Evolutionary conservation across 352 stramenopile genomes (phyloP).

Genomic region (Pythium angustatum): DNA sequence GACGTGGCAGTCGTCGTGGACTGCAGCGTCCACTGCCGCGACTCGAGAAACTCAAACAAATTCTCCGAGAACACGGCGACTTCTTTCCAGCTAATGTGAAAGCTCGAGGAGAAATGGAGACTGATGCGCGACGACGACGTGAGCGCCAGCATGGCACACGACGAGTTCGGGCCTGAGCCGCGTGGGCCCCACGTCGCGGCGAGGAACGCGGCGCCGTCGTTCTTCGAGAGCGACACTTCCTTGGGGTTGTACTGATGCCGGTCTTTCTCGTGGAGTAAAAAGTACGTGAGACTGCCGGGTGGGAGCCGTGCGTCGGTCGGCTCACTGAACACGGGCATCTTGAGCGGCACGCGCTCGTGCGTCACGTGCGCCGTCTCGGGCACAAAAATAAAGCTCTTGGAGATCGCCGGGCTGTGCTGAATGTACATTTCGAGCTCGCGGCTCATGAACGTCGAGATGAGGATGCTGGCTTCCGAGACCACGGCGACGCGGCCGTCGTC

Average conservation of each 20-base stretch:
- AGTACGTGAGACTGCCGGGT: conserved; percentile 48
- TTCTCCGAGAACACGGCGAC: conserved; percentile 70
- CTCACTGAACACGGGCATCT: conserved; percentile 50
- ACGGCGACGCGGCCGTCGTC: conserved; percentile 73
- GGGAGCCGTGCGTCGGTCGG: conserved; percentile 23
- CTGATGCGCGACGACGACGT: conserved; percentile 58
- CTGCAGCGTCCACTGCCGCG: conserved; percentile 37
- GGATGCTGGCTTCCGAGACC: conserved; percentile 70
- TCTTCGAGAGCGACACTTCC: conserved; percentile 82
- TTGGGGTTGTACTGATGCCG: conserved; percentile 81
- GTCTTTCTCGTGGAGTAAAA: conserved; percentile 64
- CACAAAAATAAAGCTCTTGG: conserved; percentile 83
- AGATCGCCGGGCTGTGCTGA: conserved; percentile 69
- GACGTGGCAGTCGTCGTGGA: not conserved
- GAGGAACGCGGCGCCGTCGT: conserved; percentile 57
- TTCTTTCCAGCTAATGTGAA: conserved; percentile 80
- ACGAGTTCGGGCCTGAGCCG: conserved; percentile 68
- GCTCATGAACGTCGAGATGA: conserved; percentile 79
- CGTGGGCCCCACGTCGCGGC: conserved; percentile 69
- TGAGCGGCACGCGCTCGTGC: conserved; percentile 53
- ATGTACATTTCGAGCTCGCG: conserved; percentile 83
- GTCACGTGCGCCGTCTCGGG: conserved; percentile 34
- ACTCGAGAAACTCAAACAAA: conserved; percentile 62
- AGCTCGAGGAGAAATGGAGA: conserved; percentile 76
- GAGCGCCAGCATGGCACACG: conserved; percentile 68